Conservation (phyloP, 306 rosid species). For the Prunus padus region DNA sequence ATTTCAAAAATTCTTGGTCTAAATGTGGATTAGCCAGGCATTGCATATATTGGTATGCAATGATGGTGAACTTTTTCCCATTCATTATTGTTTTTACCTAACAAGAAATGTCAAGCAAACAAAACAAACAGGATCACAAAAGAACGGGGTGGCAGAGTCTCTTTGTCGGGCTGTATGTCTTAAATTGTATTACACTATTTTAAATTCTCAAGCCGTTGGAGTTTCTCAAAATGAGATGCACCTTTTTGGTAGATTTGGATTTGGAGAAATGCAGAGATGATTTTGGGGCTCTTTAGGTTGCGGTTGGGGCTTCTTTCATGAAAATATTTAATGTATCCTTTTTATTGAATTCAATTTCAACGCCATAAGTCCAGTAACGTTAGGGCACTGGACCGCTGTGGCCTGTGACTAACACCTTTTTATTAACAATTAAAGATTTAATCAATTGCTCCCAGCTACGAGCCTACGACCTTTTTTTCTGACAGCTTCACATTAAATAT, state of each 20-base stretch:
- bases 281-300: background rate
- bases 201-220: background rate
- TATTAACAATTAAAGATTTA: background rate
- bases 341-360: background rate
- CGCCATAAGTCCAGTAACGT: background rate
- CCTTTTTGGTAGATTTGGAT: background rate
- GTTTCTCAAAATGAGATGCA: background rate
- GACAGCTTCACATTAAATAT: background rate
- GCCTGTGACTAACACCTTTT: background rate
- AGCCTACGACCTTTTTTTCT: background rate
- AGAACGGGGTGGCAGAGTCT: background rate
- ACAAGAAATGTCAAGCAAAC: background rate
- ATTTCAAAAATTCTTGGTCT: background rate
- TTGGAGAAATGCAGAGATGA: background rate
- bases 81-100: background rate
- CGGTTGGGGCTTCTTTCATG: background rate
- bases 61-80: background rate
- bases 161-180: background rate
- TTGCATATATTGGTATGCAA: background rate
- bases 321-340: background rate
- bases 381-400: background rate
- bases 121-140: background rate
- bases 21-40: background rate
- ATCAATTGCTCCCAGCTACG: conserved; percentile 3
- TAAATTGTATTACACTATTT: background rate